Evolutionary conservation across 139 green algal genomes (phyloP).

Genomic region (Picochlorum costavermella): DNA sequence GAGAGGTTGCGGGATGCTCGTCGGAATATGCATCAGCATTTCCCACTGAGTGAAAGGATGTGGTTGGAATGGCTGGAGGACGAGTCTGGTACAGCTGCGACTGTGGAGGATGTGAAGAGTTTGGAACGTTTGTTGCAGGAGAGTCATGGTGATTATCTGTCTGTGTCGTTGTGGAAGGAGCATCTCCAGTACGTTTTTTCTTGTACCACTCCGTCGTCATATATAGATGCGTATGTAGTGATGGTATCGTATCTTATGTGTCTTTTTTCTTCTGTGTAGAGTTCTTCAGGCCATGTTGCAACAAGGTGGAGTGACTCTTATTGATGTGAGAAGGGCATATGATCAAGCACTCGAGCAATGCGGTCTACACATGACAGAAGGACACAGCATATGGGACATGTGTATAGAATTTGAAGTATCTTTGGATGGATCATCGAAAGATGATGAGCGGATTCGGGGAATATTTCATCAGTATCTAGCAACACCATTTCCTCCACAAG

Average conservation of each 20-base stretch:
- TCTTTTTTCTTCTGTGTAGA: too few relatives aligned
- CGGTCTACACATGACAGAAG: conserved; percentile 53
- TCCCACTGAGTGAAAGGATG: conserved; percentile 64
- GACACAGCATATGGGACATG: conserved; percentile 37
- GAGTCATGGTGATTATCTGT: conserved; percentile 68
- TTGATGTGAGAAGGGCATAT: conserved; percentile 40
- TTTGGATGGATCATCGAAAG: conserved; percentile 14
- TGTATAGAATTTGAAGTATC: conserved; percentile 34
- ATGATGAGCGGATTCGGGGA: conserved; percentile 42
- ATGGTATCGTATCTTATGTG: neutral
- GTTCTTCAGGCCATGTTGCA: too few relatives aligned
- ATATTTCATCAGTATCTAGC: conserved; percentile 60
- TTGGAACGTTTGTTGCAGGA: conserved; percentile 41
- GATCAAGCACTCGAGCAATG: conserved; percentile 50
- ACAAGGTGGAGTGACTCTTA: neutral
- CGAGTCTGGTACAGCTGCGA: conserved; percentile 32
- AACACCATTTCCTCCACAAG: conserved; percentile 34
- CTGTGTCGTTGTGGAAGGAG: conserved; percentile 51
- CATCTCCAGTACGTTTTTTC: conserved; percentile 41
- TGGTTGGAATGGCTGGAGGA: conserved; percentile 80
- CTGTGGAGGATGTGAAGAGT: conserved; percentile 25
- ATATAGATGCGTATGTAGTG: neutral
- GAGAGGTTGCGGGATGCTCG: conserved; percentile 43
- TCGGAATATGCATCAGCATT: conserved; percentile 49
- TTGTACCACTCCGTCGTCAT: neutral